These are phyloP conservation scores for Telopea speciosissima DNA, from an alignment of 177 flowering plant genomes.

Conservation along the genomic window DNA sequence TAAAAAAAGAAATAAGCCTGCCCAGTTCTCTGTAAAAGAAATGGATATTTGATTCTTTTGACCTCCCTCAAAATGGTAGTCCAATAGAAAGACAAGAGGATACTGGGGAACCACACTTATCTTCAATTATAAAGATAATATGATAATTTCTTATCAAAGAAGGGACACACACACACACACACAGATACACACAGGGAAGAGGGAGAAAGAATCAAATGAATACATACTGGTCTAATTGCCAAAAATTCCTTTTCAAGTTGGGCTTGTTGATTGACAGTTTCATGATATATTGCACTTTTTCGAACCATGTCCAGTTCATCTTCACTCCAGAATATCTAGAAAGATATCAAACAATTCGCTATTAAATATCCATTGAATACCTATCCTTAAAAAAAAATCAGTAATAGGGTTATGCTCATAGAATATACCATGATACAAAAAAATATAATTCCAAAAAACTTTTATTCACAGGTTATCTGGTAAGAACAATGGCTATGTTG, in stretches of 20 bases:
- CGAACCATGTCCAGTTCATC: constrained; percentile 62
- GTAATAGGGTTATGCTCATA: no score
- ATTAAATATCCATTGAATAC: background rate
- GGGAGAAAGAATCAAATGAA: background rate
- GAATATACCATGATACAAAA: background rate
- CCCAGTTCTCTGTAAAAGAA: no score
- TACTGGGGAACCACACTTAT: no score
- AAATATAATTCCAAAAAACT: background rate
- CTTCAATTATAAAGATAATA: no score
- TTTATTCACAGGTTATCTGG: background rate
- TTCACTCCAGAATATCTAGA: constrained; percentile 71
- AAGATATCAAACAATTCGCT: background rate
- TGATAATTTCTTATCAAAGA: no score
- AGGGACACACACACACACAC: no score
- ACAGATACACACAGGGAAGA: no score
- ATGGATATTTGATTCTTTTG: no score
- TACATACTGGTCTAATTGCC: constrained; percentile 42
- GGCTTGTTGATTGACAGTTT: constrained; percentile 43
- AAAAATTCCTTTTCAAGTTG: constrained; percentile 48
- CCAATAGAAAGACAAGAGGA: no score
- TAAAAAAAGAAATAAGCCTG: no score
- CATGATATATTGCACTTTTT: constrained; percentile 47
- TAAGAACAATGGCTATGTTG: background rate
- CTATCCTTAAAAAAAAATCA: background rate
- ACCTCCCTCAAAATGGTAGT: no score